phyloP scores from a whole-genome alignment of 2,329 filamentous ascomycete genomes.

The Escovopsis weberi region DNA sequence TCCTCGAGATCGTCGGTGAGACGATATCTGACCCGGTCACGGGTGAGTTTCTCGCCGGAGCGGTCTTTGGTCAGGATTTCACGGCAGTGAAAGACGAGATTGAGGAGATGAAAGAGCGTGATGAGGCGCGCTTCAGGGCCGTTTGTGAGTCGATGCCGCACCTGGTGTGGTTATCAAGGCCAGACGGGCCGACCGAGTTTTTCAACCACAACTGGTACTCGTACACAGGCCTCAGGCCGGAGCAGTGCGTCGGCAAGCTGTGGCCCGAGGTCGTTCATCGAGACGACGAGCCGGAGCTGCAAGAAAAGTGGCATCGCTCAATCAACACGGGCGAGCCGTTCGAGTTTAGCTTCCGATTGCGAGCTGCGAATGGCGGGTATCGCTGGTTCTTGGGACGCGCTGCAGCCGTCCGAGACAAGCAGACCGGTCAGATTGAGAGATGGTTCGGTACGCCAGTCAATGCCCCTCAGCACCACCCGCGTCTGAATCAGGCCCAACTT shows the following conservation, averaged over 20 bases:
- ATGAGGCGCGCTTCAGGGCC: slow-evolving; percentile 58
- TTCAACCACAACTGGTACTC: slow-evolving; percentile 66
- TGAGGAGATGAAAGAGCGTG: slow-evolving; percentile 51
- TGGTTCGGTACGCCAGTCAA: slow-evolving; percentile 49
- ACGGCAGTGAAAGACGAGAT: slow-evolving; percentile 57
- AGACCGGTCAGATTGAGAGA: slow-evolving; percentile 54
- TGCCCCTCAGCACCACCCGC: not conserved
- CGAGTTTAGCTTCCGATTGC: slow-evolving; percentile 55
- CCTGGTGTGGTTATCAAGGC: slow-evolving; percentile 58
- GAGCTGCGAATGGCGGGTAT: slow-evolving; percentile 52
- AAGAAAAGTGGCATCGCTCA: slow-evolving; percentile 44
- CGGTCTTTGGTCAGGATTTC: slow-evolving; percentile 59
- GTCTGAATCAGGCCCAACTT: too few species aligned
- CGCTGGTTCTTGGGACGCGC: slow-evolving; percentile 68
- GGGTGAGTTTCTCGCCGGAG: slow-evolving; percentile 58
- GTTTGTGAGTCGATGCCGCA: slow-evolving; percentile 64
- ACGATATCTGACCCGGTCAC: slow-evolving; percentile 50
- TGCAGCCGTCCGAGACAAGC: slow-evolving; percentile 49
- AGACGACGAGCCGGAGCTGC: slow-evolving; percentile 48
- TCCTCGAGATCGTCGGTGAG: slow-evolving; percentile 55
- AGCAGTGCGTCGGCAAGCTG: slow-evolving; percentile 45
- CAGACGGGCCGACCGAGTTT: slow-evolving; percentile 55
- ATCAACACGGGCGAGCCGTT: slow-evolving; percentile 55
- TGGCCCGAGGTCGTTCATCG: slow-evolving; percentile 55
- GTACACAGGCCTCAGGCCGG: slow-evolving; percentile 55